These are phyloP conservation scores for Avicennia marina DNA, from an alignment of 257 asterid genomes.

Conservation along the genomic window DNA sequence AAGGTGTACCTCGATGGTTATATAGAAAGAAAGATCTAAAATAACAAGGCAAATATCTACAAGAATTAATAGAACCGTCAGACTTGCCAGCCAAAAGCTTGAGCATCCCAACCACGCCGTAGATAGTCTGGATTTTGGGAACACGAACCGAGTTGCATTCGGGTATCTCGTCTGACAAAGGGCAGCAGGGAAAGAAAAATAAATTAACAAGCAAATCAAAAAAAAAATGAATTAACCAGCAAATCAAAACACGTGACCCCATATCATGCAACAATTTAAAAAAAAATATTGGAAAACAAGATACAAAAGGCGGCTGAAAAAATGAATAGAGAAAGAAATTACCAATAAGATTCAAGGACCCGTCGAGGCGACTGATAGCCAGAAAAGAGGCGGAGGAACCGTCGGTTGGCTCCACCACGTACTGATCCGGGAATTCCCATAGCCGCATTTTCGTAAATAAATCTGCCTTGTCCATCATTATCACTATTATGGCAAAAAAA, in stretches of 20 bases:
- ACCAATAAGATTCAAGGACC: constrained; percentile 72
- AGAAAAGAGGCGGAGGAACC: constrained; percentile 61
- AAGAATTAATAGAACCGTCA: background rate
- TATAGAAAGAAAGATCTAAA: too few species aligned
- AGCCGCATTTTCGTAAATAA: constrained; percentile 73
- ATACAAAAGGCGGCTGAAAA: background rate
- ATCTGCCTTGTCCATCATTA: constrained; percentile 73
- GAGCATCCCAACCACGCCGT: constrained; percentile 83
- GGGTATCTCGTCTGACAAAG: constrained; percentile 59
- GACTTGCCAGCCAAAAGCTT: constrained; percentile 85
- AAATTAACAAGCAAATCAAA: background rate
- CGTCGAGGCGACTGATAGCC: constrained; percentile 71
- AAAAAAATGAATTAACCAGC: background rate
- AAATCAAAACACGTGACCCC: background rate
- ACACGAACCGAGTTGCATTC: constrained; percentile 65
- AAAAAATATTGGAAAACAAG: too few species aligned
- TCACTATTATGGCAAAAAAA: constrained; percentile 8
- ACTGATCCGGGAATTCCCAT: constrained; percentile 94
- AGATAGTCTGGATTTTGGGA: constrained; percentile 74
- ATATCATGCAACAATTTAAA: too few species aligned
- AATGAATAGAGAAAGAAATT: background rate
- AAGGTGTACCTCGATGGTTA: too few species aligned
- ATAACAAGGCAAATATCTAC: too few species aligned
- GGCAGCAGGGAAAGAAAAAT: background rate
- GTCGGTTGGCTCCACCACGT: constrained; percentile 86